Evolutionary conservation across 2,329 filamentous ascomycete species (phyloP), one percentile per base, ranked within the genome.

Genomic region (Clonostachys rhizophaga): DNA sequence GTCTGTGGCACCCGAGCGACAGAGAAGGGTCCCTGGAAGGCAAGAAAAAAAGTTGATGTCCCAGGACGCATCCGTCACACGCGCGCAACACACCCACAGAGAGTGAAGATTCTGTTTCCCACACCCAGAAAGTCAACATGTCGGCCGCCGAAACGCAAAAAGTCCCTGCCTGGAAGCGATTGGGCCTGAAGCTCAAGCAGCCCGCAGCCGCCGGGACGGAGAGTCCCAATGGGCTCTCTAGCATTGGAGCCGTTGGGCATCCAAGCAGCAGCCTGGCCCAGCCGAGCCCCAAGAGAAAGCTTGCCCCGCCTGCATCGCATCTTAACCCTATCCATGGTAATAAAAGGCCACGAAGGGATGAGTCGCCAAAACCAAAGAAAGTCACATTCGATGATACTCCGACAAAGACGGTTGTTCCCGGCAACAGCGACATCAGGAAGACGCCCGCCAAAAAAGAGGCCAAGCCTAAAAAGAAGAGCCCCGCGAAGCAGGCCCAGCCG

Each of bases 151-250:
- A 35, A 35, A 42, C 47, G 24, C 44, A 39, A 20, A 69, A 69
- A 56, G 68, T 76, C 52, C 78, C 79, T 48, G 78, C 78, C 53
- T 82, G 79, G 78, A 82, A 82, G 61, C 74, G 76, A 70, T 74
- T 81, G 71, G 79, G 79, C 65, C 74, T 82, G 61, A 81, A 81
- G 70, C 78, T 81, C 66, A 82, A 81, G 65, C 59, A 63, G 52
- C 55, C 58, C 48, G 56, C 58, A 52, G 58, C 56, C 52, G 58
- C 56, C 54, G 54, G 58, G 44, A 63, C 34, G 44, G 63, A 61
- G 47, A 53, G 60, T 54, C 56, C 56, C 53, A 54, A 54, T 54
- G 57, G 55, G 49, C 49, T 49, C 47, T 52, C 54, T 54, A 57
- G 57, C 54, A 63, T 67, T 67, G 46, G 39, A 35, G 35, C 56